Conservation (phyloP, 2,329 filamentous ascomycete species). For the Diplocarpon mali region DNA sequence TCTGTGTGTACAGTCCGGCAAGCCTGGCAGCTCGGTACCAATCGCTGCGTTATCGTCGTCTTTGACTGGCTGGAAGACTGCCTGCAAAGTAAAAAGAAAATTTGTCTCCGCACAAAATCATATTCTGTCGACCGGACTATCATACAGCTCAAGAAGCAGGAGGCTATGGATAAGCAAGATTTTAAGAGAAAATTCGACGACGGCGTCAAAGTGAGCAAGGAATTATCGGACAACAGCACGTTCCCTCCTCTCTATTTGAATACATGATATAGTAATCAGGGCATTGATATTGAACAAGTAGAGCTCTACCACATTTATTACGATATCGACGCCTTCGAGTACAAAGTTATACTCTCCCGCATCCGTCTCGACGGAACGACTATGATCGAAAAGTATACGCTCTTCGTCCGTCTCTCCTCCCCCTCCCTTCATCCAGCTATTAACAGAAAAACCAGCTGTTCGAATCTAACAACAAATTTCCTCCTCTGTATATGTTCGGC, state of each 20-base stretch:
- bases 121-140: conserved; percentile 20
- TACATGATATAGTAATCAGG: too few species aligned
- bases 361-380: conserved; percentile 34
- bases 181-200: conserved; percentile 26
- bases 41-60: conserved; percentile 32
- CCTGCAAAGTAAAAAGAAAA: conserved; percentile 25
- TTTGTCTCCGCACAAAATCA: conserved; percentile 1
- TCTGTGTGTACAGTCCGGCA: conserved; percentile 28
- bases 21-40: conserved; percentile 28
- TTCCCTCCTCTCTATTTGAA: conserved; percentile 2
- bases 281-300: too few species aligned
- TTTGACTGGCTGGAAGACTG: conserved; percentile 37
- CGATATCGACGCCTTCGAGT: conserved; percentile 51
- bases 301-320: conserved; percentile 53
- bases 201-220: conserved; percentile 29
- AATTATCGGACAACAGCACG: conserved; percentile 40
- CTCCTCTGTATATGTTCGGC: conserved; percentile 50
- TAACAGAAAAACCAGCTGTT: conserved; percentile 45
- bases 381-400: conserved; percentile 37
- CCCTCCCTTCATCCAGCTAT: conserved; percentile 1
- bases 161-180: conserved; percentile 30
- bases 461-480: conserved; percentile 45
- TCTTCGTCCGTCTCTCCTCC: background rate
- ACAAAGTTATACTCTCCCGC: conserved; percentile 51
- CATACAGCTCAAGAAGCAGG: conserved; percentile 21